Conservation (phyloP, 225 moss, liverwort and hornwort genomes). For the Ulota crispa region DNA sequence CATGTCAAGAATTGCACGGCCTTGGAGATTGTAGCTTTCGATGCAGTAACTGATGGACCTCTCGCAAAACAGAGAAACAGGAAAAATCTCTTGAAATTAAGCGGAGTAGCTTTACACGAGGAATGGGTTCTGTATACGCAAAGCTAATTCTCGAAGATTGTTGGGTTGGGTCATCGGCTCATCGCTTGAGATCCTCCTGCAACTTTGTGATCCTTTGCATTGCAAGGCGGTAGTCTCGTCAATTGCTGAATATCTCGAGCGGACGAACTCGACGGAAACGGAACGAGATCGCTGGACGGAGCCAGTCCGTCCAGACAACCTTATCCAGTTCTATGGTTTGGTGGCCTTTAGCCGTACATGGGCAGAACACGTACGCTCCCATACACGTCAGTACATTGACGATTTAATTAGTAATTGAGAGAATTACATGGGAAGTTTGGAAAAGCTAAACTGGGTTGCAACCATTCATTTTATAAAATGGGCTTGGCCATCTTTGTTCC, state of each 20-base stretch:
- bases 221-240: neutral
- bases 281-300: neutral
- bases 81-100: neutral
- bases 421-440: too few relatives aligned
- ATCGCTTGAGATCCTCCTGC: neutral
- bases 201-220: neutral
- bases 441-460: too few relatives aligned
- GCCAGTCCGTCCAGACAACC: neutral
- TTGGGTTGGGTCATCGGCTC: neutral
- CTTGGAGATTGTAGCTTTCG: neutral
- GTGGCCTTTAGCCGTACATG: too few relatives aligned
- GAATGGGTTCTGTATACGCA: too few relatives aligned
- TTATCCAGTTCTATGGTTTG: too few relatives aligned
- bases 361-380: too few relatives aligned
- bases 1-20: constrained; percentile 11
- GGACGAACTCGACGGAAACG: neutral
- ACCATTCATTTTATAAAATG: too few relatives aligned
- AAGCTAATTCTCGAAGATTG: neutral
- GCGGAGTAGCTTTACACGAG: neutral
- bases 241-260: neutral
- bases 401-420: too few relatives aligned
- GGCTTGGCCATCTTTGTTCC: too few relatives aligned
- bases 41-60: neutral
- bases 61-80: neutral
- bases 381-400: too few relatives aligned